These are phyloP conservation scores for Pseudonitzschia multistriata DNA, from an alignment of 108 stramenopile species.

Conservation along the genomic window DNA sequence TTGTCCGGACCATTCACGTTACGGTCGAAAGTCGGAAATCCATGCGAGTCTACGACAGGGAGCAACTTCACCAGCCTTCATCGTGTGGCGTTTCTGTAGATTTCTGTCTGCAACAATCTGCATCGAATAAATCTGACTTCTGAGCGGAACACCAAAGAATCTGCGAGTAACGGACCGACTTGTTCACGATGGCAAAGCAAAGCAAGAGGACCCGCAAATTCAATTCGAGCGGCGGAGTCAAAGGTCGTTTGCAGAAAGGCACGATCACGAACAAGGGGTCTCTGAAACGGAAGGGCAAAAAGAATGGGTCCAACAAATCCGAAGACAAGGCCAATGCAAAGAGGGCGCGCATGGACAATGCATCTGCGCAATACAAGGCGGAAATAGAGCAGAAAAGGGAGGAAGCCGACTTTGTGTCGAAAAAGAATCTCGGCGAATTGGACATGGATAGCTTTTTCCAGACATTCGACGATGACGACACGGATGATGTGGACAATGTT, in stretches of 20 bases:
- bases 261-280: conserved; percentile 71
- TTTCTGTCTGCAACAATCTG: too few species aligned
- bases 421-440: conserved; percentile 43
- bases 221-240: conserved; percentile 66
- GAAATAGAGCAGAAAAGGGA: conserved; percentile 30
- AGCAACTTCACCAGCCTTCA: too few species aligned
- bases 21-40: too few species aligned
- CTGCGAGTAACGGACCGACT: too few species aligned
- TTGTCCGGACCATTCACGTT: too few species aligned
- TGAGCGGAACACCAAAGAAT: too few species aligned
- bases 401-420: conserved; percentile 30
- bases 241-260: conserved; percentile 62
- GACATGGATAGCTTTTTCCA: conserved; percentile 53
- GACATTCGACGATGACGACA: conserved; percentile 27
- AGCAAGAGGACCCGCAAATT: conserved; percentile 85
- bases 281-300: conserved; percentile 21
- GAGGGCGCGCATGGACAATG: background rate
- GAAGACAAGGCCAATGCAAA: conserved; percentile 4
- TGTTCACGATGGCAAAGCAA: conserved; percentile 68
- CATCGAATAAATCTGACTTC: too few species aligned
- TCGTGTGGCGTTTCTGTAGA: too few species aligned
- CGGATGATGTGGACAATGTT: conserved; percentile 29
- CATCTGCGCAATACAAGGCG: conserved; percentile 16
- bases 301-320: background rate
- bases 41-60: too few species aligned